Percentiles rank a stretch among this genome's conserved stretches.
Conservation (phyloP, 2,329 filamentous ascomycete species). For the Zasmidium citrigriseum region DNA sequence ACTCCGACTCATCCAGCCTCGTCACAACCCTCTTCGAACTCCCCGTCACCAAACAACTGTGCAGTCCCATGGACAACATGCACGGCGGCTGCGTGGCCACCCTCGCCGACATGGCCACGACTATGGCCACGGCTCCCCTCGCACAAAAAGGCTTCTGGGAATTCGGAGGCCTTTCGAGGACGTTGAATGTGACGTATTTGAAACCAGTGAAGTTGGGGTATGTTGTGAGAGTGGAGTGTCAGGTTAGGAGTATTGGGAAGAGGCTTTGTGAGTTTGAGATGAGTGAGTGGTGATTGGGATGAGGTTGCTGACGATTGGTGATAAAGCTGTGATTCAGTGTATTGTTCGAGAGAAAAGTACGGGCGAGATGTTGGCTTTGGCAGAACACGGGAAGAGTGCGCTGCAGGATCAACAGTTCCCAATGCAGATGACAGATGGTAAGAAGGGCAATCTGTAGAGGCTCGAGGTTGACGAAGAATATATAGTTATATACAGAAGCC, state of each 20-base stretch:
- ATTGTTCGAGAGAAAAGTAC: conserved; percentile 16
- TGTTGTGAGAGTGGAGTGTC: conserved; percentile 41
- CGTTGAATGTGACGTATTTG: conserved; percentile 47
- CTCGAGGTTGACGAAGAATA: too few relatives aligned
- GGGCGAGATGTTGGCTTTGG: conserved; percentile 16
- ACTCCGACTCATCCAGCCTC: neutral
- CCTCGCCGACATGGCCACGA: conserved; percentile 56
- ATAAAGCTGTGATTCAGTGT: conserved; percentile 15
- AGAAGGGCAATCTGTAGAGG: neutral
- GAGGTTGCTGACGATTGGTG: neutral
- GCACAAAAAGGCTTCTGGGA: conserved; percentile 33
- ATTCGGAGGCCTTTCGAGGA: conserved; percentile 41
- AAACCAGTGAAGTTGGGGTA: conserved; percentile 40
- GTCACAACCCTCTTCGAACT: conserved; percentile 12
- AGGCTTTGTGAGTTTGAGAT: conserved; percentile 38
- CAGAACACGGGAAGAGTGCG: conserved; percentile 19
- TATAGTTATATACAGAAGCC: too few relatives aligned
- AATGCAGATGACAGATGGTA: neutral
- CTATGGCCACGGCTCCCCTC: conserved; percentile 29
- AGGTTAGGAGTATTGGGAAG: conserved; percentile 45
- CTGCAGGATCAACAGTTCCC: conserved; percentile 1
- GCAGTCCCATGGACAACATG: conserved; percentile 20
- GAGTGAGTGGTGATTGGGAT: neutral
- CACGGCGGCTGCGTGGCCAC: conserved; percentile 50
- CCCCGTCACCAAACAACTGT: conserved; percentile 10